Base-by-base conservation (phyloP, 139 green algal species). In the Chlamydomonas asymmetrica region DNA sequence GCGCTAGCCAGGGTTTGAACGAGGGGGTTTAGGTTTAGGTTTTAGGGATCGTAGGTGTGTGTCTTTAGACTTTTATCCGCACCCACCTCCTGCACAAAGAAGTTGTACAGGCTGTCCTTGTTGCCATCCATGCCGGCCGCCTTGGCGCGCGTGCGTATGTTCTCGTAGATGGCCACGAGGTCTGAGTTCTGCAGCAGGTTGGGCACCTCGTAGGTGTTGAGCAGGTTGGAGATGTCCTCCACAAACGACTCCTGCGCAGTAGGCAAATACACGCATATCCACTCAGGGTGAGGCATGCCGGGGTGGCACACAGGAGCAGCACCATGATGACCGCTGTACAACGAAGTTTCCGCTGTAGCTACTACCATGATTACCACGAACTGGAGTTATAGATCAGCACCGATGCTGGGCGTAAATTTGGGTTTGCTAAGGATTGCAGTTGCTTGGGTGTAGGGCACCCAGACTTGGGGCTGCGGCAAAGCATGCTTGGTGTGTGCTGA, bases 191-290 rank as follows among this genome's bases (percentile, higher is more conserved):
- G 80, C 59, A 93, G 82, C 69, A 94, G 85, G 88, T 94, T 94
- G 54, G 90, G 90, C 37, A 94, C 90, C 80, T 93, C 90, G 61
- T 80, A 84, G 4, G 88, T 93, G 80, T 95, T 95, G 67, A 95
- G 89, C 63, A 95, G 77, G 83, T 95, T 95, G 54, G 84, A 90
- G 54, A 95, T 79, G 81, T 95, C 90, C 80, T 95, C 89, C 54
- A 95, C 77, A 39, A 94, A 92, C 2, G 63, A 76, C 79, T 95
- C 91, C 31, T 87, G 48, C 73, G 87, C 85, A 59, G 91, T 86
- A 74, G 91, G 88, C 49, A 60, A 29, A 29, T 22, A 60, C 50
- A 60, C 22, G 50, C 23, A 41, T 87, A 72, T 9, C 84, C 16
- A 29, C 50, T 82, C n/a, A n/a, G n/a, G n/a, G n/a, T n/a, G n/a